A percentile compares a stretch with the other conserved stretches of the same genome.
Evolutionary conservation across 345 rosid species (phyloP).

Genomic region (Eucalyptus guilfoylei): DNA sequence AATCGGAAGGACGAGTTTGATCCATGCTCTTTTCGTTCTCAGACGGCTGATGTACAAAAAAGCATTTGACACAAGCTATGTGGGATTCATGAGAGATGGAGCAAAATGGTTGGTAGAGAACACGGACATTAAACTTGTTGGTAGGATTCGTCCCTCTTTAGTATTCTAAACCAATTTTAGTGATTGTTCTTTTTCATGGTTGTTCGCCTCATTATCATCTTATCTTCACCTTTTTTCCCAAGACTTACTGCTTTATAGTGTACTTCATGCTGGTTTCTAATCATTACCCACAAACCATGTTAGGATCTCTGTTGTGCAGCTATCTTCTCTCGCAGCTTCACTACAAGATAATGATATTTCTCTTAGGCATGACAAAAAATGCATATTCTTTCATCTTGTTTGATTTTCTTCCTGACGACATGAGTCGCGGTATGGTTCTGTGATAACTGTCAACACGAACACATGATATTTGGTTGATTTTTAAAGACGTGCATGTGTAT

Average conservation of each 20-base stretch:
- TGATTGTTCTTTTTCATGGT: background rate
- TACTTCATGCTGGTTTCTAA: background rate
- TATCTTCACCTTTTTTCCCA: background rate
- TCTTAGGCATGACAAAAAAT: background rate
- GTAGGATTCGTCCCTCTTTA: conserved; percentile 10
- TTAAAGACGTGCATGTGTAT: background rate
- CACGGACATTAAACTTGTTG: conserved; percentile 81
- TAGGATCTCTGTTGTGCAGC: background rate
- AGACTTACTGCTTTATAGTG: background rate
- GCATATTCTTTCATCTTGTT: background rate
- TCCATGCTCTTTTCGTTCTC: background rate
- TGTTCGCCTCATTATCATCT: background rate
- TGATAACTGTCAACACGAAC: background rate
- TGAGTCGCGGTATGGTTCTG: background rate
- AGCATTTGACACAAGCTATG: conserved; percentile 67
- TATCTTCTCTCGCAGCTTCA: background rate
- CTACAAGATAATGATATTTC: background rate
- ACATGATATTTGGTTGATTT: background rate
- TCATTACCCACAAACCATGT: background rate
- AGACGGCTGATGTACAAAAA: conserved; percentile 81
- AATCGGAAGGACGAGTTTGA: background rate
- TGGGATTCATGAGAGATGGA: conserved; percentile 76
- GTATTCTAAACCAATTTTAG: background rate
- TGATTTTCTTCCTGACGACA: background rate
- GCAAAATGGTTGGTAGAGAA: conserved; percentile 88